Base-by-base conservation (phyloP, 164 flowering plant species). In the Tinospora cordifolia region DNA sequence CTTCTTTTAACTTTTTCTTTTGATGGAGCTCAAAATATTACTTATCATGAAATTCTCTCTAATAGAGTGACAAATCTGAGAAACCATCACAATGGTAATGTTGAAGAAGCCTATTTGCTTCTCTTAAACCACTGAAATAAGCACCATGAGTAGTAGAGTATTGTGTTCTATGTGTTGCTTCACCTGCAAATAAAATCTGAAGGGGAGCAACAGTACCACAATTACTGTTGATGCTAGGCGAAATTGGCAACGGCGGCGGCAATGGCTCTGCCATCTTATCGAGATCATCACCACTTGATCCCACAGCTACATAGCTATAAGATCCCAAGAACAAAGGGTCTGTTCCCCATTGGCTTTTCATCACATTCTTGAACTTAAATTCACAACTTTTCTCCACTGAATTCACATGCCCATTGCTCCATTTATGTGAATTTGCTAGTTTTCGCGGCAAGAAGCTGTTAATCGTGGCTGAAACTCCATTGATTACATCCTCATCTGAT, bases 111-210 rank as follows among this genome's bases (percentile, higher is more conserved):
- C 99, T 92, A 76, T 81, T 84, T 67, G 98, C 99, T 87, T 94
- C 99, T 74, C 99, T 90, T 59, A 89, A 77, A 40, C 99, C 99
- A 81, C 99, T 94, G 59, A 87, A 87, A 68, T 92, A 94, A 78
- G 99, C 99, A 34, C 99, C 99, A 82, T 94, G 99, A 69, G 99
- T 94, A 3, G 99, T 94, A 12, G 99, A 92, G 69, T 94, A 94
- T 65, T 94, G 99, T 62, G 96, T 89, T 84, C 93, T 88, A 65
- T 94, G 98, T 24, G 99, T 94, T 47, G 99, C 99, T 78, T 94
- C 99, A 36, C 99, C 99, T 72, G 99, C 99, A 84, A 94, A 94
- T 66, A 94, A 82, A 62, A 94, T 84, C 78, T 94, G 99, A 51
- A 94, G 89, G 26, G 83, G 80, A 62, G 66, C 60, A 36, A 66